Percentiles rank a stretch among this genome's conserved stretches.
These are phyloP conservation scores for Dictyostelium firmibasis DNA, from an alignment of 78 protist genomes.

Conservation along the genomic window DNA sequence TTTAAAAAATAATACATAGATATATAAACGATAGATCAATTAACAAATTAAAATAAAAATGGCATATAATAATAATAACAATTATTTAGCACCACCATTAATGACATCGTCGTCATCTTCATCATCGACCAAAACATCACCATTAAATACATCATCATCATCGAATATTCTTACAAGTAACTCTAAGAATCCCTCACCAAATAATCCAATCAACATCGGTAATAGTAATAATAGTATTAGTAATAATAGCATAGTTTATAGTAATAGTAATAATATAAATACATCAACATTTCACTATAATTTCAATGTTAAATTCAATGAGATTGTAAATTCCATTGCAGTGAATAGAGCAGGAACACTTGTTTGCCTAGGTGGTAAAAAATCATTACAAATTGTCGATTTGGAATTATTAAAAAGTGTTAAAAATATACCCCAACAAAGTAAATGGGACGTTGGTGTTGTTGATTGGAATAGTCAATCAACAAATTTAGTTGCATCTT, in stretches of 20 bases:
- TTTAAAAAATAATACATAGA: too few relatives aligned
- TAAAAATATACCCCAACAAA: slow-evolving; percentile 39
- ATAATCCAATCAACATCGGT: neutral
- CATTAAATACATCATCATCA: neutral
- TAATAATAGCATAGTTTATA: neutral
- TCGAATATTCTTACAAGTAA: neutral
- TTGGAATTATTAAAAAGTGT: slow-evolving; percentile 38
- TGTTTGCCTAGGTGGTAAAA: slow-evolving; percentile 77
- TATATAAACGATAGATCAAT: too few relatives aligned
- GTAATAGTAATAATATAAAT: neutral
- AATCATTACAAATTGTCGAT: slow-evolving; percentile 44
- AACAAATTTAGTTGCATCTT: slow-evolving; percentile 65
- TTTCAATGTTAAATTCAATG: slow-evolving; percentile 47
- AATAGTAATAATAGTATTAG: neutral
- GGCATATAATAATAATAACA: neutral
- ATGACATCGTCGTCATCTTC: neutral
- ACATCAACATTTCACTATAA: slow-evolving; percentile 35
- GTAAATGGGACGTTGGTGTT: slow-evolving; percentile 74
- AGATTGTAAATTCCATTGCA: slow-evolving; percentile 68
- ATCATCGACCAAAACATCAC: neutral
- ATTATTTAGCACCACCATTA: slow-evolving; percentile 2
- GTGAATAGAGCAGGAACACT: slow-evolving; percentile 59
- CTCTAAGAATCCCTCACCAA: neutral
- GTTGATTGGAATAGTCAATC: slow-evolving; percentile 75
- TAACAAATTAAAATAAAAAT: neutral